Evolutionary conservation across 495 filamentous ascomycete species (phyloP).

Genomic region (Penicillium chermesinum): DNA sequence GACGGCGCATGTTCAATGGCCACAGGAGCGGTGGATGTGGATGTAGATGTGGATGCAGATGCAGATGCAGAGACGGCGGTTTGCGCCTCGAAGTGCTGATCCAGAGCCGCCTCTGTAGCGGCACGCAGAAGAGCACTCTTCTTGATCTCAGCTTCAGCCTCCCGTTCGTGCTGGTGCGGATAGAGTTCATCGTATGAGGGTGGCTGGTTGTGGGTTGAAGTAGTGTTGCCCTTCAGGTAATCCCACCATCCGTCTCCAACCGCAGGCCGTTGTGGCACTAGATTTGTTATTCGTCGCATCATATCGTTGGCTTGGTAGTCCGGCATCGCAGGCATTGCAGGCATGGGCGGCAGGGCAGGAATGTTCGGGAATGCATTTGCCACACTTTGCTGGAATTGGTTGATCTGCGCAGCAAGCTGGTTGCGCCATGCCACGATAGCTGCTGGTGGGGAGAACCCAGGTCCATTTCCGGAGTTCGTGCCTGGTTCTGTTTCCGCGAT

Average conservation of each 20-base stretch:
- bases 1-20: constrained; percentile 39
- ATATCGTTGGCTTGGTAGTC: constrained; percentile 70
- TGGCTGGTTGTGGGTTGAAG: constrained; percentile 45
- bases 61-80: constrained; percentile 31
- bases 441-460: constrained; percentile 50
- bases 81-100: constrained; percentile 59
- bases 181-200: constrained; percentile 82
- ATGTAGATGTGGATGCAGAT: constrained; percentile 8
- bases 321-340: constrained; percentile 58
- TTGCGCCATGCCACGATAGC: constrained; percentile 70
- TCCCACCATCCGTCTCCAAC: constrained; percentile 66
- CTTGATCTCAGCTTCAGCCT: constrained; percentile 51
- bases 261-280: constrained; percentile 57
- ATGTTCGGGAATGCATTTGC: constrained; percentile 65
- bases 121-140: constrained; percentile 56
- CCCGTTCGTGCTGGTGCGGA: constrained; percentile 46
- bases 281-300: constrained; percentile 67
- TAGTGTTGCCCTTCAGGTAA: constrained; percentile 48
- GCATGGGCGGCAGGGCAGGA: constrained; percentile 54
- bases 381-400: constrained; percentile 71
- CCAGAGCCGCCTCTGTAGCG: constrained; percentile 58
- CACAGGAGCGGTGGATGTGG: constrained; percentile 4
- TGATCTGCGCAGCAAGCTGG: constrained; percentile 69
- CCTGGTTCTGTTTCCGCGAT: constrained; percentile 22
- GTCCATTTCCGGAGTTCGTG: constrained; percentile 25